Base-by-base conservation (phyloP, 345 rosid species). In the Conringia planisiliqua region DNA sequence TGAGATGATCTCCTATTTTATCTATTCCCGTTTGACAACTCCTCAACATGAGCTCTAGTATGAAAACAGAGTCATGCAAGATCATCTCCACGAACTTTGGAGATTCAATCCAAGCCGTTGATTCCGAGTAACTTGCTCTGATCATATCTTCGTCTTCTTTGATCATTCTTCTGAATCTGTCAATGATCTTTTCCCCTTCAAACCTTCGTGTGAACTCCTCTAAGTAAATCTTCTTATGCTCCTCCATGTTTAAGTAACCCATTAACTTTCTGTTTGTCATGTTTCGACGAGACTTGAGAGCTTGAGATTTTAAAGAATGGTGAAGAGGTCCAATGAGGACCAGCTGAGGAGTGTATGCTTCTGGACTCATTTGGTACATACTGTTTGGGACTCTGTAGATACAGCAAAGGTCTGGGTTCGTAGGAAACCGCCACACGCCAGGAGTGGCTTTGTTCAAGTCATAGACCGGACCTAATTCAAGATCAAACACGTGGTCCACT, bases 31-130 rank as follows among this genome's bases (percentile, higher is more conserved):
- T 12, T 0, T 0, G 0, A 1, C 0, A 4, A 32, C 2, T 7
- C 62, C 69, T 62, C 30, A 62, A 16, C 13, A 65, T 2, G 40
- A 65, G 13, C 71, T 73, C 71, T 10, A 65, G 0, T 43, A 73
- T 65, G 39, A 64, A 73, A 55, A 73, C 78, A 32, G 71, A 73
- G 22, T 73, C 78, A 9, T 55, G 66, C 1, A 73, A 9, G 29
- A 73, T 73, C 66, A 73, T 44, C 2, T 73, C 66, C 27, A 73
- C 71, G 8, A 73, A 65, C 10, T 64, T 16, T 32, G 1, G n/a
- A 14, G 78, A 55, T 27, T n/a, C 1, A 43, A 73, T 73, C 66
- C 66, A 65, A 0, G 50, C 38, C 14, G 71, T 73, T 43, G 72
- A 65, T 65, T 73, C 71, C 0, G 40, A 54, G 10, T 73, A 73